Conservation (phyloP, 495 filamentous ascomycete species). For the Neurospora sp. region DNA sequence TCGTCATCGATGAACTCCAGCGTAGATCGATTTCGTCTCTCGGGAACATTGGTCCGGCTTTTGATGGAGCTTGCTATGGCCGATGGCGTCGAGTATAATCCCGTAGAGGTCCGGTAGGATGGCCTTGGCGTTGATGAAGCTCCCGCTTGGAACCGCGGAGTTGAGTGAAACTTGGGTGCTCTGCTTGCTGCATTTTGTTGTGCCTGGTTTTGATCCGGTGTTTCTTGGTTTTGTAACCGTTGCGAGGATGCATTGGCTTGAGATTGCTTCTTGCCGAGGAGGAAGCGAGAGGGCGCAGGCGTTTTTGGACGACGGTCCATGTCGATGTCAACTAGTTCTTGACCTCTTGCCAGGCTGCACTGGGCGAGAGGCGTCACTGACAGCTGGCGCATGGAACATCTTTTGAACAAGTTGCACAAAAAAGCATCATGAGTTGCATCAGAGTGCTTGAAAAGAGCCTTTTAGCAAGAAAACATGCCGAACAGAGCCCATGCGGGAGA, state of each 20-base stretch:
- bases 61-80: slow-evolving; percentile 9
- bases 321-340: not conserved
- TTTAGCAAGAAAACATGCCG: not conserved
- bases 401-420: not conserved
- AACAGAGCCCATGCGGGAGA: not conserved
- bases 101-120: slow-evolving; percentile 8
- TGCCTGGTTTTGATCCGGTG: not conserved
- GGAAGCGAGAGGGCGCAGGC: not conserved
- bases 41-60: slow-evolving; percentile 3
- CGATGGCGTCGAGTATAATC: slow-evolving; percentile 7
- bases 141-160: slow-evolving; percentile 26
- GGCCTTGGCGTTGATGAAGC: slow-evolving; percentile 12
- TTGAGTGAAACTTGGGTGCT: slow-evolving; percentile 23
- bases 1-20: slow-evolving; percentile 23
- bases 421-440: not conserved
- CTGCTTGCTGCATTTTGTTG: not conserved
- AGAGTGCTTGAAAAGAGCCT: not conserved
- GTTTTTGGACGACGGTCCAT: not conserved
- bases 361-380: not conserved
- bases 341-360: not conserved
- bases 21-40: slow-evolving; percentile 6
- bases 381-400: not conserved
- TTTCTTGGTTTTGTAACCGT: not conserved
- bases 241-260: not conserved
- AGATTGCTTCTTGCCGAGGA: not conserved